Evolutionary conservation across 2,329 filamentous ascomycete species (phyloP), one percentile per base, ranked within the genome.

Genomic region (Clonostachys byssicola): DNA sequence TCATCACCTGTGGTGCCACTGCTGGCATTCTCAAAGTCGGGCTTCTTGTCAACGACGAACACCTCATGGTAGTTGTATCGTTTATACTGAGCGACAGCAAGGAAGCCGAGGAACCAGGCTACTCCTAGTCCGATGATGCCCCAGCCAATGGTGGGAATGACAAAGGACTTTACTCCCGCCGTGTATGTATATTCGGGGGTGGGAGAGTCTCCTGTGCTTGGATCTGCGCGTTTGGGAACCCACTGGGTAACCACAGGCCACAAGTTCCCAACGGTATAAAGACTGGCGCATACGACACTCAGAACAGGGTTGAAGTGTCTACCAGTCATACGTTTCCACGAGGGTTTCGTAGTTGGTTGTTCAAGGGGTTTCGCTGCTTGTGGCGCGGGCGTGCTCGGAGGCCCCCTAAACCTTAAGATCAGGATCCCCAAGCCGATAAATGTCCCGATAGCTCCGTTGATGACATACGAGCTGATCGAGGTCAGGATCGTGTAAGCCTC

Each of bases 381-480:
- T 6, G 36, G 36, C 36, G 36, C 36, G 7, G 36, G 14, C 3
- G 44, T 33, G n/a, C 12, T 13, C 7, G 65, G 64, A 5, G 65
- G 64, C 2, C 64, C 64, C 8, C 50, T 50, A 45, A 66, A 60
- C 12, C 64, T 61, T 33, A 68, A 46, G 41, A 68, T 61, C 2
- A 68, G 54, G n/a, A 68, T 68, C 2, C 65, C 65, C 4, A 67
- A 42, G 5, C 58, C 63, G 0, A 68, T 51, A 20, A 64, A 62
- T 1, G 54, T 50, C 1, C 63, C 63, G 34, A 67, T 65, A 52
- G 65, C 66, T 18, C 59, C 60, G 16, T 62, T 65, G 47, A 67
- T 57, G 12, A 61, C 49, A 45, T 68, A 68, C 4, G 64, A 60
- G 20, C 56, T 62, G 35, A 65, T 39, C 7, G 52, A 60, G 0